phyloP scores from a whole-genome alignment of 306 rosid species.

The Neltuma alba region DNA sequence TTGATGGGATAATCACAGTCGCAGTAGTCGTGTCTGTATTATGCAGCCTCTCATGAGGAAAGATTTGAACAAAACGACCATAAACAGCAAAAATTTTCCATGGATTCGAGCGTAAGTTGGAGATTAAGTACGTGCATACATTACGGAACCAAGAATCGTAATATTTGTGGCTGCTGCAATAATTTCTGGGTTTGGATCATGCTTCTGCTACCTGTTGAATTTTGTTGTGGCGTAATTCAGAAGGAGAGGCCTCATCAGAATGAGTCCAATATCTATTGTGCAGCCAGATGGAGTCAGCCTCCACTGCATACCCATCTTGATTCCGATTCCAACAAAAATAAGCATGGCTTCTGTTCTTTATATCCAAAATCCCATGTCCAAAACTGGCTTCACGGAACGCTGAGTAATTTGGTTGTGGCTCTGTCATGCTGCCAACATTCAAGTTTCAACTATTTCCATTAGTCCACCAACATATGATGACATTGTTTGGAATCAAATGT shows the following conservation, averaged over 20 bases:
- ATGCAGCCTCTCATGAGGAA: background rate
- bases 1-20: background rate
- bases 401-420: conserved; percentile 86
- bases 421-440: conserved; percentile 56
- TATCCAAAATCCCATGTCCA: conserved; percentile 67
- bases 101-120: background rate
- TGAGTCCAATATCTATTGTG: conserved; percentile 50
- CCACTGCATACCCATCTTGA: conserved; percentile 63
- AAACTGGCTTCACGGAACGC: conserved; percentile 77
- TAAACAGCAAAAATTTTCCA: background rate
- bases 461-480: background rate
- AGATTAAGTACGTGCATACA: background rate
- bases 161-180: background rate
- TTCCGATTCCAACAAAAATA: conserved; percentile 66
- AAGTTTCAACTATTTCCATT: background rate
- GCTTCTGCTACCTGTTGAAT: background rate
- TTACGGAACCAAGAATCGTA: background rate
- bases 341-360: conserved; percentile 63
- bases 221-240: background rate
- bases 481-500: background rate
- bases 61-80: background rate
- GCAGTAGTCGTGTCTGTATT: background rate
- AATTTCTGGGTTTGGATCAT: background rate
- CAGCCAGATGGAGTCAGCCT: conserved; percentile 66
- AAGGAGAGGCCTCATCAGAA: background rate